A percentile compares a stretch with the other conserved stretches of the same genome.
Conservation (phyloP, 148 eudicot species). For the Arctostaphylos glauca region DNA sequence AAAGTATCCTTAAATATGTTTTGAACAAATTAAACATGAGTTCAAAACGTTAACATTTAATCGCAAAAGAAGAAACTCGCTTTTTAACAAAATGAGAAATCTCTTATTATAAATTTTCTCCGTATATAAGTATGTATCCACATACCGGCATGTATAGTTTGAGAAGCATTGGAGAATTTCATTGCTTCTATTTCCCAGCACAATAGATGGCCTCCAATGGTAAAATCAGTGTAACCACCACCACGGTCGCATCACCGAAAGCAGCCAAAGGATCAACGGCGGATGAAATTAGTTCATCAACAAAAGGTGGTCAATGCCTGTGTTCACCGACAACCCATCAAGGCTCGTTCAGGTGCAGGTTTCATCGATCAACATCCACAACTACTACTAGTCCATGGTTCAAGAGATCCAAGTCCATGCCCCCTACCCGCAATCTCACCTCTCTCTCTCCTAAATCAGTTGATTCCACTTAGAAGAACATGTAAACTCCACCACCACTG, state of each 20-base stretch:
- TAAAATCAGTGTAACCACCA: constrained; percentile 10
- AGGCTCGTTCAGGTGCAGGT: constrained; percentile 31
- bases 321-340: constrained; percentile 31
- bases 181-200: background rate
- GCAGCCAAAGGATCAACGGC: background rate
- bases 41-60: no score
- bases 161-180: background rate
- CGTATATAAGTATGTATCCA: background rate
- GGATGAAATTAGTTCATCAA: constrained; percentile 7
- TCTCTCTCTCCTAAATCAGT: constrained; percentile 30
- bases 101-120: no score
- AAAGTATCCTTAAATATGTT: no score
- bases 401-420: constrained; percentile 28
- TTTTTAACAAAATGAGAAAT: no score
- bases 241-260: background rate
- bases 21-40: no score
- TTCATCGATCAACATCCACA: constrained; percentile 15
- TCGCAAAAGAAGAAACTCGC: no score
- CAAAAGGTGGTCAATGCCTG: constrained; percentile 19
- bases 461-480: background rate
- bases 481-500: background rate
- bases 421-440: constrained; percentile 9
- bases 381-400: constrained; percentile 8
- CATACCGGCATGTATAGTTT: background rate
- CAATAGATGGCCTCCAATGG: constrained; percentile 14